Percentiles rank a stretch among this genome's conserved stretches.
These are phyloP conservation scores for Fusarium drepaniforme DNA, from an alignment of 2,329 filamentous ascomycete species.

Conservation along the genomic window DNA sequence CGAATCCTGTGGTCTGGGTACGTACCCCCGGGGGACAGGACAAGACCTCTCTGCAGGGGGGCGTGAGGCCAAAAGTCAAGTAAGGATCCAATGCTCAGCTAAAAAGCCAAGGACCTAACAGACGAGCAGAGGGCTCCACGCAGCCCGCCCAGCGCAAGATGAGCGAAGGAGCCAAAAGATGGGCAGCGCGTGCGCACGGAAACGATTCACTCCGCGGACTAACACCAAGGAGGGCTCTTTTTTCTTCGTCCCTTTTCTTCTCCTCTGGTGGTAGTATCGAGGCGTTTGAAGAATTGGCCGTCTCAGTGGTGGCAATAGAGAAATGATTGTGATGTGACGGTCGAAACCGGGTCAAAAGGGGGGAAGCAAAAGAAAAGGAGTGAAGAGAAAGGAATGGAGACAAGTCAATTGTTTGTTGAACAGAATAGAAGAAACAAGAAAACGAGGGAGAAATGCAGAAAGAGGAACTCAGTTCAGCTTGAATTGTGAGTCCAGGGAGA, in stretches of 20 bases:
- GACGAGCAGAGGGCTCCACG: conserved; percentile 35
- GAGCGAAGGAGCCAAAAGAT: conserved; percentile 19
- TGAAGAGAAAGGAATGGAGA: conserved; percentile 34
- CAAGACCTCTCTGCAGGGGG: conserved; percentile 9
- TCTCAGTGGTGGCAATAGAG: conserved; percentile 7
- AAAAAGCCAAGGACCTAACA: conserved; percentile 32
- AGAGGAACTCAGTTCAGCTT: conserved; percentile 29
- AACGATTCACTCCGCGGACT: conserved; percentile 23
- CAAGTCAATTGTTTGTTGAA: conserved; percentile 33
- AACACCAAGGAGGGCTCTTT: conserved; percentile 1
- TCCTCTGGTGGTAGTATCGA: conserved; percentile 10
- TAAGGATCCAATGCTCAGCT: conserved; percentile 20
- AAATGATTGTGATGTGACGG: conserved; percentile 11
- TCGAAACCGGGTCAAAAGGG: not conserved
- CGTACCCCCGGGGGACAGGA: conserved; percentile 14
- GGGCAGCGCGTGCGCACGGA: conserved; percentile 17
- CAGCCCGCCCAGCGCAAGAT: not conserved
- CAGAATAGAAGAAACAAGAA: conserved; percentile 6
- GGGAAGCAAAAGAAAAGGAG: conserved; percentile 14
- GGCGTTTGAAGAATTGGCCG: not conserved
- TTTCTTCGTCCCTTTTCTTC: no score
- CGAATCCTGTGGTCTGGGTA: conserved; percentile 11
- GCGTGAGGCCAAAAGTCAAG: conserved; percentile 25
- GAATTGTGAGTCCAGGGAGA: conserved; percentile 20
- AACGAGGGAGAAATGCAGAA: conserved; percentile 5